Conservation (phyloP, 305 asterid species). For the Plantago rigida region DNA sequence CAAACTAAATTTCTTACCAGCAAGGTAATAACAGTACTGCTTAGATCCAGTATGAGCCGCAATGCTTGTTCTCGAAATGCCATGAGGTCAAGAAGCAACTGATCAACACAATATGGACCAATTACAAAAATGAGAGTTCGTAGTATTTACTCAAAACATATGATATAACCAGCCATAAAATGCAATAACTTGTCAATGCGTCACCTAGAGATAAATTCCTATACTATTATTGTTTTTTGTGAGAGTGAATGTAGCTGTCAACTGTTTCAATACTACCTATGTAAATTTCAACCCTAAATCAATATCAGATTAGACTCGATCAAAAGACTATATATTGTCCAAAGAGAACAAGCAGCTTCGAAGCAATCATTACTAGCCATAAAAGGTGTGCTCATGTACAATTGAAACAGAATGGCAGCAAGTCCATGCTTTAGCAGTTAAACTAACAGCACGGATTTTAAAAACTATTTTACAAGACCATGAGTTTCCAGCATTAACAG, state of each 20-base stretch:
- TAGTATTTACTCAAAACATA: conserved; percentile 4
- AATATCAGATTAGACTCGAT: conserved; percentile 11
- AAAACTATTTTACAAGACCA: conserved; percentile 9
- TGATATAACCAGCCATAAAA: conserved; percentile 15
- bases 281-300: conserved; percentile 2
- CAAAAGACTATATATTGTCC: conserved; percentile 1
- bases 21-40: conserved; percentile 96
- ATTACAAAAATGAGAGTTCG: conserved; percentile 14
- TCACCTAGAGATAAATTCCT: conserved; percentile 9
- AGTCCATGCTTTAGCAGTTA: conserved; percentile 9
- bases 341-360: background rate
- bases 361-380: conserved; percentile 18
- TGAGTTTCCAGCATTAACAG: background rate
- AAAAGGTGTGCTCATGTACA: conserved; percentile 11
- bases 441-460: conserved; percentile 4
- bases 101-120: conserved; percentile 33
- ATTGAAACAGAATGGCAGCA: conserved; percentile 7
- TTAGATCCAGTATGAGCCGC: conserved; percentile 90
- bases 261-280: conserved; percentile 4
- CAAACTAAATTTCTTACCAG: conserved; percentile 50
- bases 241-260: conserved; percentile 14
- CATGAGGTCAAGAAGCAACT: conserved; percentile 98
- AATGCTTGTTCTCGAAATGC: conserved; percentile 96
- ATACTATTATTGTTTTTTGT: background rate
- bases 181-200: conserved; percentile 11